Evolutionary conservation across 495 filamentous ascomycete genomes (phyloP).

Genomic region (Annulohypoxylon bovei): DNA sequence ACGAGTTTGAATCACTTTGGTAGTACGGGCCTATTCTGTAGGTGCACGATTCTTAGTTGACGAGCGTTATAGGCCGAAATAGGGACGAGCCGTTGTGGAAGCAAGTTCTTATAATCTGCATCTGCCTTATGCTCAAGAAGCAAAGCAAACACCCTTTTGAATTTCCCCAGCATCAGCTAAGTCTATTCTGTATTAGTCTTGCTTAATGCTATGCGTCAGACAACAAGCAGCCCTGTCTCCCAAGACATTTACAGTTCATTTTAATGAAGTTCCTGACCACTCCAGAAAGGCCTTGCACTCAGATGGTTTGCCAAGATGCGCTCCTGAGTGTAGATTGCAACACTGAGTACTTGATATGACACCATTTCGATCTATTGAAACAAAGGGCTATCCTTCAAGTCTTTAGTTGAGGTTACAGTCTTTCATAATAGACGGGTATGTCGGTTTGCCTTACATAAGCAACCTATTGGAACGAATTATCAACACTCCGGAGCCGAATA

Average conservation of each 20-base stretch:
- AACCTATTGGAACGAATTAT: neutral
- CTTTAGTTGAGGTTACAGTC: neutral
- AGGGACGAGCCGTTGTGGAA: conserved; percentile 32
- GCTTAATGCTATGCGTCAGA: neutral
- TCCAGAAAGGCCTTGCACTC: neutral
- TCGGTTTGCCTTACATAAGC: neutral
- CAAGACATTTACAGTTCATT: neutral
- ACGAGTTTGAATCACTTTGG: conserved; percentile 17
- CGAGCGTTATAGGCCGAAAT: conserved; percentile 37
- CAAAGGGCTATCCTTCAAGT: neutral
- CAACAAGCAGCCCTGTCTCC: neutral
- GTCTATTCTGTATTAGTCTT: conserved; percentile 10
- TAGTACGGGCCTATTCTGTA: conserved; percentile 32
- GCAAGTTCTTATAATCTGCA: conserved; percentile 21
- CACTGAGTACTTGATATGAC: neutral
- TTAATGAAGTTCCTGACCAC: conserved; percentile 2
- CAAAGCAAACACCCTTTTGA: conserved; percentile 1
- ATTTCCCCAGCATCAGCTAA: conserved; percentile 14
- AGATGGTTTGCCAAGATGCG: neutral
- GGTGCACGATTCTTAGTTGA: conserved; percentile 13
- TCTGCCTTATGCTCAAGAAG: conserved; percentile 15
- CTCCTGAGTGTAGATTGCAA: neutral
- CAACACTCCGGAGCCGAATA: neutral
- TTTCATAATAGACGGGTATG: neutral
- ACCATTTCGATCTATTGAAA: conserved; percentile 7